These are phyloP conservation scores for Nitzschia sp. DNA, from an alignment of 108 stramenopile genomes.

Conservation along the genomic window DNA sequence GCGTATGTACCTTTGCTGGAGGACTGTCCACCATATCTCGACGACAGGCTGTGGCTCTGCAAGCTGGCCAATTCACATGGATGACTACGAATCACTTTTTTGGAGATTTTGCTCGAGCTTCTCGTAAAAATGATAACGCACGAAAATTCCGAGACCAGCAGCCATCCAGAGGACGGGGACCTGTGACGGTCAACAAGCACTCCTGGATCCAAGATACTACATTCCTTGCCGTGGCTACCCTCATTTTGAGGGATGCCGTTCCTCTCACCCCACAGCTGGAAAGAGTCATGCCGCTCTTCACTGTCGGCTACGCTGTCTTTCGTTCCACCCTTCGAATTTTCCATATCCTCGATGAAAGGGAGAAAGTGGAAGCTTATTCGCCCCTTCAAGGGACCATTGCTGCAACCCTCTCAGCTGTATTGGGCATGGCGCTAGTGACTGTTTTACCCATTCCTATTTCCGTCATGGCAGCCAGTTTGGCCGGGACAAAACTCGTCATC, in stretches of 20 bases:
- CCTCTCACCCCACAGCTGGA: not conserved
- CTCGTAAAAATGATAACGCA: not conserved
- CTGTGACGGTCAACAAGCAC: too few species aligned
- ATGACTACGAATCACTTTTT: not conserved
- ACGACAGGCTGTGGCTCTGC: not conserved
- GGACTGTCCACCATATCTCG: not conserved
- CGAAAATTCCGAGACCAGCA: not conserved
- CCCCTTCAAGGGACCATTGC: not conserved
- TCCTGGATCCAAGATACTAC: not conserved
- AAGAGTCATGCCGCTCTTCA: not conserved
- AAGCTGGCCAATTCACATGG: not conserved
- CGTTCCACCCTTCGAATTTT: not conserved
- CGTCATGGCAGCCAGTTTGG: not conserved
- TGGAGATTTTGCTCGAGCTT: not conserved
- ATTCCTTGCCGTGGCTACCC: not conserved
- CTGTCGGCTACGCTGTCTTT: not conserved
- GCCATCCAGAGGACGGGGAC: too few species aligned
- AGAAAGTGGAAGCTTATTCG: not conserved
- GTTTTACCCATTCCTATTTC: not conserved
- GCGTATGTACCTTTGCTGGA: not conserved
- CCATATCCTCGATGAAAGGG: not conserved
- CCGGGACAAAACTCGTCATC: not conserved
- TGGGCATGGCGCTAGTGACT: not conserved
- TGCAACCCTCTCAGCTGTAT: not conserved
- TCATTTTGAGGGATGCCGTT: not conserved